These are phyloP conservation scores for Verticillium zaregamsianum DNA, from an alignment of 2,329 filamentous ascomycete genomes.

Conservation along the genomic window DNA sequence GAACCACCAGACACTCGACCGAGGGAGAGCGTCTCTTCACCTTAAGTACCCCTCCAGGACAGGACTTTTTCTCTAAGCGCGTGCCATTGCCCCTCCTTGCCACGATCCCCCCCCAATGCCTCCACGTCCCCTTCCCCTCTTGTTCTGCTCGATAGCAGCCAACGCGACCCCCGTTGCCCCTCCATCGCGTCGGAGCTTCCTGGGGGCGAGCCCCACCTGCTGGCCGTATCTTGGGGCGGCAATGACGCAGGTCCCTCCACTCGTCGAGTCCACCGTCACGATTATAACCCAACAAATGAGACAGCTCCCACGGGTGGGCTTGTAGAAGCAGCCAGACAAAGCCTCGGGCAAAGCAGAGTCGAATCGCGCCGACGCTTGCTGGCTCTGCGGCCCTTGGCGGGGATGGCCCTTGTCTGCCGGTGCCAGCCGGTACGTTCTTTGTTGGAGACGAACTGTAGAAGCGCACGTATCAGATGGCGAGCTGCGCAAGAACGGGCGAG, in stretches of 20 bases:
- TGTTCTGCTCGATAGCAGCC: neutral
- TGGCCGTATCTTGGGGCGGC: neutral
- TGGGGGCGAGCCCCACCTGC: neutral
- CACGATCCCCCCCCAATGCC: neutral
- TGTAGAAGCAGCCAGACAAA: neutral
- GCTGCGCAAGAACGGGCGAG: neutral
- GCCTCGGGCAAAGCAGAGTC: neutral
- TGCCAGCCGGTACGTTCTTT: neutral
- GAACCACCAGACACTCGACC: neutral
- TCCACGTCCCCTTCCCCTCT: neutral
- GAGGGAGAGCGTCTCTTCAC: neutral
- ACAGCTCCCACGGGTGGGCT: neutral
- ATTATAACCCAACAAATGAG: neutral
- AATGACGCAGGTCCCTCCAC: neutral
- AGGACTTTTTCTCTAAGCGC: neutral
- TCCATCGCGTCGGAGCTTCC: neutral
- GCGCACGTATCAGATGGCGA: neutral
- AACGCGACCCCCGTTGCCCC: neutral
- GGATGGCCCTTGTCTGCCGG: neutral
- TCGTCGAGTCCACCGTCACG: neutral
- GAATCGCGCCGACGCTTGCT: neutral
- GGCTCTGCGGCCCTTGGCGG: neutral
- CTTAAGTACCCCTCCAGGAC: neutral
- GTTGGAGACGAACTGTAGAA: neutral
- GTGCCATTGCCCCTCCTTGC: neutral